These are phyloP conservation scores for Terana coerulea DNA, from an alignment of 768 basidiomycete species.

Conservation along the genomic window DNA sequence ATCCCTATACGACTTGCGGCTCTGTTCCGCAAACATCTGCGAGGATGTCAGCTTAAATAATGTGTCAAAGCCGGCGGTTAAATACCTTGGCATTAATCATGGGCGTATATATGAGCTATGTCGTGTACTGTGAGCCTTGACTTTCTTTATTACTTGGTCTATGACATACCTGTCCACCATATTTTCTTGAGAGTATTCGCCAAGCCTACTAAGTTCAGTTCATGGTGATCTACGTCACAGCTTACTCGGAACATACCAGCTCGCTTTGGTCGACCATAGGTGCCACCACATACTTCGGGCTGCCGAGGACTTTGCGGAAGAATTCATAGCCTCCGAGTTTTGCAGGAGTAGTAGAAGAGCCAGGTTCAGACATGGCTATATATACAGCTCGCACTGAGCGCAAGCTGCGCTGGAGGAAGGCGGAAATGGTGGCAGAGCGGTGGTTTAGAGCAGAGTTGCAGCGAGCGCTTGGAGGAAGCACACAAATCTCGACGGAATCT, in stretches of 20 bases:
- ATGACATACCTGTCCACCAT: constrained; percentile 69
- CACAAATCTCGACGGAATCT: constrained; percentile 2
- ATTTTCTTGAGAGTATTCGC: constrained; percentile 77
- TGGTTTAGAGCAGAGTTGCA: background rate
- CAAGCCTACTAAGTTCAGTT: constrained; percentile 59
- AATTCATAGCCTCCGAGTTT: constrained; percentile 81
- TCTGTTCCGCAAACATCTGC: constrained; percentile 60
- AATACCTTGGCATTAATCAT: constrained; percentile 94
- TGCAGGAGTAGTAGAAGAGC: background rate
- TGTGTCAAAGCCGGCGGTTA: background rate
- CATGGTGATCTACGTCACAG: background rate
- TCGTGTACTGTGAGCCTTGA: constrained; percentile 18
- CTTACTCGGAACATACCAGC: constrained; percentile 55
- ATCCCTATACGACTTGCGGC: constrained; percentile 52
- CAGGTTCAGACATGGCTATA: constrained; percentile 1
- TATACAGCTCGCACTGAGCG: constrained; percentile 1
- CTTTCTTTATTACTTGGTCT: too few species aligned
- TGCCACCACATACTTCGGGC: constrained; percentile 87
- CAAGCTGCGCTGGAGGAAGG: constrained; percentile 5
- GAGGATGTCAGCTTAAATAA: background rate
- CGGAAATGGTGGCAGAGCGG: constrained; percentile 1
- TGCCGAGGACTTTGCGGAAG: constrained; percentile 72
- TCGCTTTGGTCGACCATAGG: constrained; percentile 99
- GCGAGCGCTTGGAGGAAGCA: background rate
- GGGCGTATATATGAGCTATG: constrained; percentile 86